phyloP scores from a whole-genome alignment of 1,284 basidiomycete genomes.

The Leccinum discolor region DNA sequence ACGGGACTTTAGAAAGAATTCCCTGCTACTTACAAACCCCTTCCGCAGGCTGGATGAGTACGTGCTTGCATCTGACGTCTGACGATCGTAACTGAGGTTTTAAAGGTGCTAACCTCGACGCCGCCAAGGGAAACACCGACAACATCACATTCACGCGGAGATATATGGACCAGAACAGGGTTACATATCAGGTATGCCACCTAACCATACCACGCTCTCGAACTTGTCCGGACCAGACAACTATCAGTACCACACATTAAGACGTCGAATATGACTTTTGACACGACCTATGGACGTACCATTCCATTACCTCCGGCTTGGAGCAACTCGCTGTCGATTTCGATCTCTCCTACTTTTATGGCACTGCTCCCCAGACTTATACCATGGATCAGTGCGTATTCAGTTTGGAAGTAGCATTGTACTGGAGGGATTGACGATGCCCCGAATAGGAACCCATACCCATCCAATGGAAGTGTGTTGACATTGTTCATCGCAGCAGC shows the following conservation, averaged over 20 bases:
- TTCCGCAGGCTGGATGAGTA: slow-evolving; percentile 35
- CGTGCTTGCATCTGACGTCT: background rate
- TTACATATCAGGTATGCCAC: slow-evolving; percentile 61
- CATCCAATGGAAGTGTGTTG: slow-evolving; percentile 64
- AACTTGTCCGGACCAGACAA: background rate
- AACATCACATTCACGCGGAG: slow-evolving; percentile 65
- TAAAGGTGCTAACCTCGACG: slow-evolving; percentile 53
- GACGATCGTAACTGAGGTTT: slow-evolving; percentile 1
- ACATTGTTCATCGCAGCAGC: slow-evolving; percentile 63
- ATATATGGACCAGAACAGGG: slow-evolving; percentile 74
- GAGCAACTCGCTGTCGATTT: slow-evolving; percentile 51
- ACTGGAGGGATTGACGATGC: background rate
- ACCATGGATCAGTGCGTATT: slow-evolving; percentile 54
- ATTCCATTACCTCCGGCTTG: slow-evolving; percentile 54
- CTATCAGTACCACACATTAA: slow-evolving; percentile 51
- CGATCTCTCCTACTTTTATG: slow-evolving; percentile 56
- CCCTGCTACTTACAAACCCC: background rate
- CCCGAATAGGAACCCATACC: slow-evolving; percentile 53
- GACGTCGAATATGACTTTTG: slow-evolving; percentile 40
- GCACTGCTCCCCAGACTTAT: slow-evolving; percentile 75
- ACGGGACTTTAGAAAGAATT: too few relatives aligned
- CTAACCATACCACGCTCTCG: background rate
- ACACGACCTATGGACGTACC: slow-evolving; percentile 49
- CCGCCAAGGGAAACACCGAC: slow-evolving; percentile 35
- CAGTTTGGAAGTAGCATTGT: background rate